Base-by-base conservation (phyloP, 2,329 filamentous ascomycete genomes). In the Cladophialophora exuberans region DNA sequence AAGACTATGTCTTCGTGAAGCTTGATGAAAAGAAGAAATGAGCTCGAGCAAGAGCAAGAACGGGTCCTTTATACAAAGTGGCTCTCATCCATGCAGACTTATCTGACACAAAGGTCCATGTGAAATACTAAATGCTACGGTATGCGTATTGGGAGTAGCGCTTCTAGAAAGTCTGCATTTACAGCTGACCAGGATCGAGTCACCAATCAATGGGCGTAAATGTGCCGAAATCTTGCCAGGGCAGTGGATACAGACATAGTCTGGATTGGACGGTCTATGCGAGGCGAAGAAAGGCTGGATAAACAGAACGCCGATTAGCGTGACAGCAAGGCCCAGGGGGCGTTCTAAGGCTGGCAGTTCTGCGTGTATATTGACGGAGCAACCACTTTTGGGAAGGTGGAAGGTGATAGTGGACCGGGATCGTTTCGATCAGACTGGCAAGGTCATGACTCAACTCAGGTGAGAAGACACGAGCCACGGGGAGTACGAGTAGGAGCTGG, bases 1-100 rank as follows among this genome's bases (percentile, higher is more conserved):
- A 44, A 45, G 44, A 46, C 20, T 39, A 15, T 31, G 17, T 35
- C 28, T 54, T 23, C 26, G 38, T 33, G 45, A 45, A 41, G 26
- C 54, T 53, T 46, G 44, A 52, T 52, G 48, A 39, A 53, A 35
- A 35, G 18, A 30, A 36, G 31, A 47, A 55, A 23, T 6, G 4
- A 22, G 15, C 5, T 11, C 17, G 18, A 44, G 23, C 11, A 22
- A 35, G 46, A 42, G 39, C 30, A 30, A 54, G 23, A n/a, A 11
- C 42, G 28, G 22, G 30, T 42, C 15, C n/a, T 58, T 58, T 58
- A 58, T 58, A 58, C 55, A 47, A 30, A 22, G 42, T 47, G 31
- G 45, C 42, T 45, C 25, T 49, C 45, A 23, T 42, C 42, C 35
- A 36, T 53, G 46, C 51, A 36, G 41, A 20, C 39, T 46, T 47